Evolutionary conservation across 192 early-diverging fungal genomes (phyloP), one percentile per base, ranked within the genome.

Genomic region (Chytriomyces confervae): DNA sequence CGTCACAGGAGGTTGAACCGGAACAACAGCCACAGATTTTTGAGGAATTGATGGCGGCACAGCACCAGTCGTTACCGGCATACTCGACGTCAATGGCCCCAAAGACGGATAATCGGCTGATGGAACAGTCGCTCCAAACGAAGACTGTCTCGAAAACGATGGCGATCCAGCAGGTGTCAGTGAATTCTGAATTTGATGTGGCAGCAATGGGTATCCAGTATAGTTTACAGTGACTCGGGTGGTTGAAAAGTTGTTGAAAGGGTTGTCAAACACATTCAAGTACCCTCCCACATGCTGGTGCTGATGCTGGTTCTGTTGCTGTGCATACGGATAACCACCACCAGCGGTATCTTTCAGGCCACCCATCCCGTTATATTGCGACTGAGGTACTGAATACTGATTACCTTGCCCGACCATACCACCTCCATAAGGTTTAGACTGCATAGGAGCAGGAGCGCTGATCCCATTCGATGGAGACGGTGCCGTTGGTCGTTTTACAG

Each of bases 231-330:
- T 20, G 4, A 63, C 60, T 23, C 61, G 44, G 11, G 29, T 63
- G 43, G 75, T 77, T 48, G 77, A 73, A 60, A 77, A 72, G 60
- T 81, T 79, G 24, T 46, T 20, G 46, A 85, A 82, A 11, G 79
- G 84, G 66, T 84, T 76, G 51, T 84, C 74, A 60, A 75, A 76
- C 11, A 20, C 16, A n/a, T 43, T 69, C 18, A 75, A 79, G 24
- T 13, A 47, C 49, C 61, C 84, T 74, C 36, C 65, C 9, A 9
- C 16, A 13, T 57, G 53, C 53, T 57, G 53, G 16, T 57, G 53
- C 53, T 57, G 53, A 13, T 57, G 53, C 53, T 57, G 53, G 16
- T 57, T 13, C 53, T 5, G 53, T 20, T 57, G 53, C 53, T 13
- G 53, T 57, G 20, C 13, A 20, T 57, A 57, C 53, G 53, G 53